Base-by-base conservation (phyloP, 1,284 basidiomycete genomes). In the Lentinula novae-zelandiae region DNA sequence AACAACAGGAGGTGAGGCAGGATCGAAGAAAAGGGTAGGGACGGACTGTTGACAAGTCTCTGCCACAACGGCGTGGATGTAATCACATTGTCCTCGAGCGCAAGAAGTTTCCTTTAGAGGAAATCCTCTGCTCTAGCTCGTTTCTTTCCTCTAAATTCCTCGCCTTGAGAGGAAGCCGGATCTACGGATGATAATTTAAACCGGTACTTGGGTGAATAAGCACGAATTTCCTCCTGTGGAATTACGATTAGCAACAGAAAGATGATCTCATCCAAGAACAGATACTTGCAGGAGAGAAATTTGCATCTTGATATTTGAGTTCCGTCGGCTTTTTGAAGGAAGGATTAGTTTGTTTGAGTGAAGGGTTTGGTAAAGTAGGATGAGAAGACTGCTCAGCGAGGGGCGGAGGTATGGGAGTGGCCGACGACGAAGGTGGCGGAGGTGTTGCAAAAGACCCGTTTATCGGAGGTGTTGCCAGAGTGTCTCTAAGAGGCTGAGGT, bases 111-210 rank as follows among this genome's bases (percentile, higher is more conserved):
- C 53, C 33, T 58, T 62, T 75, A 90, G 65, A 90, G 73, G 71
- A 89, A 91, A 71, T 92, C 90, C 74, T 92, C 89, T 12, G 89
- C 90, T 65, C 89, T 76, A 39, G 89, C 87, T 58, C 89, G 78
- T 72, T 92, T 92, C 77, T 86, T 90, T 56, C 89, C 89, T 63
- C 87, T 79, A 61, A 82, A 75, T 67, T 89, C 87, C 64, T 89
- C 86, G 33, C 64, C 60, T 51, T 73, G 68, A 60, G 68, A 60
- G 57, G 73, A 72, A 58, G 74, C 71, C 65, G 69, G 66, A 62
- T 75, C 74, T 57, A 15, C 5, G 9, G 72, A 71, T 38, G 73
- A 64, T 67, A 78, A 79, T 27, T 79, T 72, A 71, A 83, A 82
- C 66, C 85, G 85, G 76, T 95, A 96, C 71, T 83, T 86, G n/a